phyloP scores from a whole-genome alignment of 2,329 filamentous ascomycete genomes.

The Fusarium sambucinum region DNA sequence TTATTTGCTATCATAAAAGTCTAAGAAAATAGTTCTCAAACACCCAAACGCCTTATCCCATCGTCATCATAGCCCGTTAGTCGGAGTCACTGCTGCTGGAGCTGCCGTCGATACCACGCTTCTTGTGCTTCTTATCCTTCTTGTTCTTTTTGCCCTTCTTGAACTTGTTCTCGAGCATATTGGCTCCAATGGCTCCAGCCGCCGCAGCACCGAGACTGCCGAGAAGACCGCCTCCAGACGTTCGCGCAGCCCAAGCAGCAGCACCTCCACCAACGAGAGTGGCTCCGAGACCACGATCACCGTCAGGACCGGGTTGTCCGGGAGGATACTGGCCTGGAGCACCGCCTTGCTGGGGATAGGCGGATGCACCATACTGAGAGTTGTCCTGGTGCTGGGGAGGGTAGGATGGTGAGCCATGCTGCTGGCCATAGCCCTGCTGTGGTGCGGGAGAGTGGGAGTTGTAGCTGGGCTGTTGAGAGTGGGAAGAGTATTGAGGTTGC shows the following conservation, averaged over 20 bases:
- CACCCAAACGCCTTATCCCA: constrained; percentile 27
- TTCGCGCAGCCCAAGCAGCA: constrained; percentile 66
- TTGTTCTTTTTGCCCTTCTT: constrained; percentile 53
- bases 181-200: constrained; percentile 67
- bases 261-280: constrained; percentile 65
- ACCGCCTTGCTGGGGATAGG: constrained; percentile 45
- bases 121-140: constrained; percentile 48
- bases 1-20: not conserved
- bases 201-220: constrained; percentile 64
- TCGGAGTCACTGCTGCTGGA: constrained; percentile 49
- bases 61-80: constrained; percentile 24
- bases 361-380: constrained; percentile 39
- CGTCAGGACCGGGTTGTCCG: constrained; percentile 51
- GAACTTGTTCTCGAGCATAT: constrained; percentile 60
- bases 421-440: constrained; percentile 43
- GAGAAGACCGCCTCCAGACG: constrained; percentile 64
- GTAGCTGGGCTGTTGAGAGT: constrained; percentile 46
- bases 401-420: constrained; percentile 37
- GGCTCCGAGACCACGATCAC: constrained; percentile 68
- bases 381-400: constrained; percentile 45
- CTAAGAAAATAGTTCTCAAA: constrained; percentile 9
- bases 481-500: constrained; percentile 35
- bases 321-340: constrained; percentile 44
- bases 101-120: constrained; percentile 37
- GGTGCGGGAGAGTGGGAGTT: constrained; percentile 41